These are phyloP conservation scores for Sclerotinia sclerotiorum DNA, from an alignment of 2,329 filamentous ascomycete species.

Conservation along the genomic window DNA sequence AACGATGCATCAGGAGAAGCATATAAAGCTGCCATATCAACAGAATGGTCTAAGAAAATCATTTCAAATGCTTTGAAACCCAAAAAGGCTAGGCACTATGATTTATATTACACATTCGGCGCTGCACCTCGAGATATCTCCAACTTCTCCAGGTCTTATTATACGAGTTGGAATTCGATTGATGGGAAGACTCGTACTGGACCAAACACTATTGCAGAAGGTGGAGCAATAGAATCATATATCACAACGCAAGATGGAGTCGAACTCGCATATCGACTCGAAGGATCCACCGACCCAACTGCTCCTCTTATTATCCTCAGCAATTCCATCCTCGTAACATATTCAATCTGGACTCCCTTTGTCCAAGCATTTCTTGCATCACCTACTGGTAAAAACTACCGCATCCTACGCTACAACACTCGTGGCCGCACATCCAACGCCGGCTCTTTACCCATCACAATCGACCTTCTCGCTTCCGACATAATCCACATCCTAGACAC, in stretches of 20 bases:
- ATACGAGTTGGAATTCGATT: slow-evolving; percentile 45
- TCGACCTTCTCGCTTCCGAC: slow-evolving; percentile 66
- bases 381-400: slow-evolving; percentile 49
- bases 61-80: slow-evolving; percentile 57
- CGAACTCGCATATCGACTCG: slow-evolving; percentile 69
- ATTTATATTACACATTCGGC: slow-evolving; percentile 78
- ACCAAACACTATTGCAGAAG: slow-evolving; percentile 45
- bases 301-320: slow-evolving; percentile 73
- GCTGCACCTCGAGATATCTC: slow-evolving; percentile 67
- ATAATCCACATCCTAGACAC: slow-evolving; percentile 64
- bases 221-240: slow-evolving; percentile 62
- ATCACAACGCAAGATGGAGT: slow-evolving; percentile 69
- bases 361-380: slow-evolving; percentile 44
- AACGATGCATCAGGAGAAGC: slow-evolving; percentile 68
- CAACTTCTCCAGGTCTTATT: slow-evolving; percentile 24
- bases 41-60: slow-evolving; percentile 60
- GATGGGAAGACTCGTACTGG: slow-evolving; percentile 46
- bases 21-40: slow-evolving; percentile 61
- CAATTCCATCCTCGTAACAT: slow-evolving; percentile 78
- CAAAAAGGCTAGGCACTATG: slow-evolving; percentile 61
- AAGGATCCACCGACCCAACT: slow-evolving; percentile 64
- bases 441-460: slow-evolving; percentile 33
- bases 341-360: slow-evolving; percentile 79
- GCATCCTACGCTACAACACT: slow-evolving; percentile 74
- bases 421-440: slow-evolving; percentile 53